A percentile compares a stretch with the other conserved stretches of the same genome.
These are phyloP conservation scores for Saccharomycopsis schoenii DNA, from an alignment of 805 yeast species.

Conservation along the genomic window DNA sequence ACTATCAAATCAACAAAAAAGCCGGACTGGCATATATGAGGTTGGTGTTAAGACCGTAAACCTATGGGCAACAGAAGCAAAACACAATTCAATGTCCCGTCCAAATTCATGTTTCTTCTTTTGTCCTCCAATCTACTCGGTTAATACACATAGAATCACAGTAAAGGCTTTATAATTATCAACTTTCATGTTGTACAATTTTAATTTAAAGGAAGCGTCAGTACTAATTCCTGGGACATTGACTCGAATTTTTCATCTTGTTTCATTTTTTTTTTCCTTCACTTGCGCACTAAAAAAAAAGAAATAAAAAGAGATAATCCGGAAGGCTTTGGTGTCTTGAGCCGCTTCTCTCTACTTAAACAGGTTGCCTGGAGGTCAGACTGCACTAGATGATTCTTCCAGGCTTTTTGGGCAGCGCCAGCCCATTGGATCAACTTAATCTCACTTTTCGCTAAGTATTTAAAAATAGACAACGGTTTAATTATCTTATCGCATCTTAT, in stretches of 20 bases:
- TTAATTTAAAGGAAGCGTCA: too few relatives aligned
- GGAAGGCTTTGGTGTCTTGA: neutral
- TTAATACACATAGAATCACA: too few relatives aligned
- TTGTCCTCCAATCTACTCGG: too few relatives aligned
- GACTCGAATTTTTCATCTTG: neutral
- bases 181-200: too few relatives aligned
- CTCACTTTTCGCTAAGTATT: neutral
- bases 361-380: neutral
- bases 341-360: neutral
- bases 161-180: too few relatives aligned
- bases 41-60: too few relatives aligned
- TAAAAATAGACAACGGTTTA: neutral
- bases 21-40: too few relatives aligned
- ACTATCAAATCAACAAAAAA: too few relatives aligned
- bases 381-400: neutral
- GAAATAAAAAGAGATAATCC: neutral
- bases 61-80: too few relatives aligned
- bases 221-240: neutral
- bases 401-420: neutral
- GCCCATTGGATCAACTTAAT: neutral
- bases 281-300: neutral
- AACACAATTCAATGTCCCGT: too few relatives aligned
- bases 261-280: neutral
- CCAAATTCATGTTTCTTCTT: too few relatives aligned
- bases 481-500: neutral